Percentiles rank a stretch among this genome's conserved stretches.
Conservation (phyloP, 768 basidiomycete genomes). For the Leucocoprinus leucothites region DNA sequence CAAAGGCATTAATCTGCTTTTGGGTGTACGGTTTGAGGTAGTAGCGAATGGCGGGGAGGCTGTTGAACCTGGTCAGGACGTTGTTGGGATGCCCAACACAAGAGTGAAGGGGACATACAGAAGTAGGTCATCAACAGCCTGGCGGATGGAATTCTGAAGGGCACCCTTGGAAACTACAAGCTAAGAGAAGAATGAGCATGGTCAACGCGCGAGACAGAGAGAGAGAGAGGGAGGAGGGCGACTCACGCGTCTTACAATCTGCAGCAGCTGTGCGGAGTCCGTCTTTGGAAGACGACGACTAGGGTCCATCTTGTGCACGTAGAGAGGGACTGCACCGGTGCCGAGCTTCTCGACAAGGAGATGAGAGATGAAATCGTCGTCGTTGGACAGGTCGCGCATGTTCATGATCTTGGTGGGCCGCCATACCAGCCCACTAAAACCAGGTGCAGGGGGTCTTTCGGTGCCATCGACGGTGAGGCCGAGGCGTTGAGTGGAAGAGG, state of each 20-base stretch:
- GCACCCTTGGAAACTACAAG: constrained; percentile 56
- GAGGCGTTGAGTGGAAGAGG: constrained; percentile 17
- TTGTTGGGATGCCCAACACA: constrained; percentile 10
- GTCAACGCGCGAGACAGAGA: constrained; percentile 13
- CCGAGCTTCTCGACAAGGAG: constrained; percentile 88
- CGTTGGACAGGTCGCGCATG: constrained; percentile 84
- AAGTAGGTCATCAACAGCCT: constrained; percentile 77
- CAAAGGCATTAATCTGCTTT: constrained; percentile 88
- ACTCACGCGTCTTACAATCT: constrained; percentile 74
- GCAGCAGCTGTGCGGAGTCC: constrained; percentile 61
- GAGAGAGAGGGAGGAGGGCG: constrained; percentile 8
- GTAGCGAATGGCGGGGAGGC: constrained; percentile 72
- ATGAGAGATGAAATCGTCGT: constrained; percentile 90
- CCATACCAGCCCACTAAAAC: constrained; percentile 46
- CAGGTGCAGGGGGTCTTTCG: constrained; percentile 17
- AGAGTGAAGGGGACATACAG: constrained; percentile 45
- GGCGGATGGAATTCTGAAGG: constrained; percentile 56
- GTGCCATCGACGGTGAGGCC: constrained; percentile 17
- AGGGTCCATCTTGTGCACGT: constrained; percentile 89
- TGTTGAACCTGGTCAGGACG: constrained; percentile 37
- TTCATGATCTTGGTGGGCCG: constrained; percentile 88
- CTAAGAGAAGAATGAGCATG: constrained; percentile 32
- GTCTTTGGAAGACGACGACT: constrained; percentile 76
- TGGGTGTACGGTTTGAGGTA: constrained; percentile 74
- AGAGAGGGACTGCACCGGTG: constrained; percentile 72